phyloP scores from a whole-genome alignment of 2,329 filamentous ascomycete genomes.

The Exophiala dermatitidis region DNA sequence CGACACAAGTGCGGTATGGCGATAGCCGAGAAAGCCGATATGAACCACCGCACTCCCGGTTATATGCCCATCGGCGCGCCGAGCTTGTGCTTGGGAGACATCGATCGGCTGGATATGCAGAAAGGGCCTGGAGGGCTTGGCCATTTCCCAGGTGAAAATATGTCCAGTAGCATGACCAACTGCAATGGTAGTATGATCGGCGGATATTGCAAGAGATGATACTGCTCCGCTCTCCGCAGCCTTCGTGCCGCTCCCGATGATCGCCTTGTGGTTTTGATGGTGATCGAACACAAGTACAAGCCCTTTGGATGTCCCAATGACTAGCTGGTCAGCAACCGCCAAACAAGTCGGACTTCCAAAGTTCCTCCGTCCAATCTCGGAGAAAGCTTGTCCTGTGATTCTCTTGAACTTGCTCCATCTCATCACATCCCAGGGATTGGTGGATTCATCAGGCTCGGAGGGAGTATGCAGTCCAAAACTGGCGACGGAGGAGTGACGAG shows the following conservation, averaged over 20 bases:
- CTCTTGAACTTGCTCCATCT: conserved; percentile 92
- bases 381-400: conserved; percentile 82
- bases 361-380: conserved; percentile 82
- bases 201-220: conserved; percentile 81
- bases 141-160: conserved; percentile 96
- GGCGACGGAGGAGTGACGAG: conserved; percentile 69
- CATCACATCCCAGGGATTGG: conserved; percentile 92
- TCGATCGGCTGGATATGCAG: conserved; percentile 75
- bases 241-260: conserved; percentile 89
- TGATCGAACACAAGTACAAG: conserved; percentile 96
- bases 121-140: conserved; percentile 75
- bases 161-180: conserved; percentile 81
- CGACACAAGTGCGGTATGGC: conserved; percentile 89
- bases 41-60: conserved; percentile 72
- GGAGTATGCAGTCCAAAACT: conserved; percentile 56
- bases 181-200: conserved; percentile 86
- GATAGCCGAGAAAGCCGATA: conserved; percentile 86
- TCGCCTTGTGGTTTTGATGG: conserved; percentile 86
- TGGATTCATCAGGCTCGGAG: conserved; percentile 60
- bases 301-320: conserved; percentile 87
- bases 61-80: conserved; percentile 74
- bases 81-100: conserved; percentile 54
- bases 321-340: conserved; percentile 78
- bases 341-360: conserved; percentile 90
- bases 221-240: conserved; percentile 86